Conservation (phyloP, 2,329 filamentous ascomycete genomes). For the Monilinia vaccinii-corymbosi region DNA sequence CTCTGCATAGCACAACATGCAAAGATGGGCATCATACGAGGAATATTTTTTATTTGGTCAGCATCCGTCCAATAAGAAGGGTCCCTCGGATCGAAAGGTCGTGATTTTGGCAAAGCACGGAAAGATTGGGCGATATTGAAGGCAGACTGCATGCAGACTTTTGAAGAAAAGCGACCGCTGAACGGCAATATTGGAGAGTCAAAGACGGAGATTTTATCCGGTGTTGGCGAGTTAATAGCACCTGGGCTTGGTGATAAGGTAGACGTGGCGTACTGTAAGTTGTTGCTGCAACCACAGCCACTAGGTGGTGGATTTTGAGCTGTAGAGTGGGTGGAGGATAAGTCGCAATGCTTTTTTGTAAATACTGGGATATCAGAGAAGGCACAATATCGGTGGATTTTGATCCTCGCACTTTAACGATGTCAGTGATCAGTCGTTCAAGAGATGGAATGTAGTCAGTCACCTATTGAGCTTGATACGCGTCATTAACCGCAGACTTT, state of each 20-base stretch:
- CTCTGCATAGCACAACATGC: constrained; percentile 31
- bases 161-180: constrained; percentile 38
- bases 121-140: constrained; percentile 40
- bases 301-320: background rate
- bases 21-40: constrained; percentile 29
- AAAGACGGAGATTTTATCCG: background rate
- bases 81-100: background rate
- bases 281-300: constrained; percentile 3
- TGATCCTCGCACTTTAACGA: constrained; percentile 37
- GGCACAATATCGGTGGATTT: constrained; percentile 42
- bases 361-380: constrained; percentile 44
- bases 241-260: background rate
- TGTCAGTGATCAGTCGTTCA: background rate
- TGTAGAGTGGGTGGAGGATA: constrained; percentile 22
- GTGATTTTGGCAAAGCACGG: constrained; percentile 37
- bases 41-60: constrained; percentile 8
- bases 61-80: background rate
- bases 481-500: constrained; percentile 38
- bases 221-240: constrained; percentile 2
- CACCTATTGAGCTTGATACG: constrained; percentile 35
- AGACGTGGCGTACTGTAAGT: background rate
- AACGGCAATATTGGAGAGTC: constrained; percentile 33
- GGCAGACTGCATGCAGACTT: constrained; percentile 40
- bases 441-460: background rate
- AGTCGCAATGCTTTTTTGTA: constrained; percentile 40